Evolutionary conservation across 2,329 filamentous ascomycete species (phyloP).

Genomic region (Arthrobotrys sinensis): DNA sequence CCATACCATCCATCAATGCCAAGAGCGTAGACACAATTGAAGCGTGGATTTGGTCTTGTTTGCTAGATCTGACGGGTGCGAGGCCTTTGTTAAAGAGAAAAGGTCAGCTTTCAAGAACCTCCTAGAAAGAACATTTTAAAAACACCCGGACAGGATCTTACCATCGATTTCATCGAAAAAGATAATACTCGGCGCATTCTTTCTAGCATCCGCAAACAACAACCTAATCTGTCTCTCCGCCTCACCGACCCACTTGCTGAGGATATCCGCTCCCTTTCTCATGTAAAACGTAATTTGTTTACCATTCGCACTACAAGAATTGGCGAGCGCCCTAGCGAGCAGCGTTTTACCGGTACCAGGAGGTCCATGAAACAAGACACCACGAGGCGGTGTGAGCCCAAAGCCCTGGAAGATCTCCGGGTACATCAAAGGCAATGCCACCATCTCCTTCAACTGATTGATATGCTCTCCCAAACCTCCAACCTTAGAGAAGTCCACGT

Average conservation of each 20-base stretch:
- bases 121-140: constrained; percentile 2
- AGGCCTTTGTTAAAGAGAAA: constrained; percentile 70
- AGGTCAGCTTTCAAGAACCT: constrained; percentile 1
- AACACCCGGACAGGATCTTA: constrained; percentile 63
- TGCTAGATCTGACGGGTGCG: constrained; percentile 94
- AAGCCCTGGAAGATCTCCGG: constrained; percentile 93
- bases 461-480: constrained; percentile 94
- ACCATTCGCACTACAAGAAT: constrained; percentile 84
- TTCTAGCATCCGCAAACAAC: constrained; percentile 94
- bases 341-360: constrained; percentile 98
- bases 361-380: constrained; percentile 95
- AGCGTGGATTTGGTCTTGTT: constrained; percentile 98
- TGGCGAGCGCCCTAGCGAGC: constrained; percentile 92
- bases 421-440: constrained; percentile 91
- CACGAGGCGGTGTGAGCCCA: constrained; percentile 92
- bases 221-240: constrained; percentile 94
- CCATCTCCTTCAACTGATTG: constrained; percentile 98
- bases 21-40: constrained; percentile 96
- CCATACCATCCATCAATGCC: constrained; percentile 97
- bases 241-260: constrained; percentile 99
- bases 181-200: constrained; percentile 97
- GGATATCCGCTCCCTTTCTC: constrained; percentile 96
- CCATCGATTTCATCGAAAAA: constrained; percentile 99
- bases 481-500: constrained; percentile 93
- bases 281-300: constrained; percentile 99